A percentile compares a stretch with the other conserved stretches of the same genome.
Conservation (phyloP, 768 basidiomycete genomes). For the Chalciporus pseudorubinellus region DNA sequence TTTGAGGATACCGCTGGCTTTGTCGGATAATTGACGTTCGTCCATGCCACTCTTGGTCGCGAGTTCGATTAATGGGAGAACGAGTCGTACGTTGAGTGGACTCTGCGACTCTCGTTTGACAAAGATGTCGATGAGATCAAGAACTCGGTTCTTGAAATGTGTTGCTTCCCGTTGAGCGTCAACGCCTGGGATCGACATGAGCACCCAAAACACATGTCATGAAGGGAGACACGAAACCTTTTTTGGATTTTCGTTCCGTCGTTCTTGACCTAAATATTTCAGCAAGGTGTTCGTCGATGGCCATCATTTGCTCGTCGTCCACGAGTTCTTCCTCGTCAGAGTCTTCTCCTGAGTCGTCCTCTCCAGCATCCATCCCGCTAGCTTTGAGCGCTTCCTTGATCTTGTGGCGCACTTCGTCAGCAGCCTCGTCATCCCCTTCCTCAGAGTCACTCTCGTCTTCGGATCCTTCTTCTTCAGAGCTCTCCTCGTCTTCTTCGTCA, state of each 20-base stretch:
- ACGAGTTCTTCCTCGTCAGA: slow-evolving; percentile 60
- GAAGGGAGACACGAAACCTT: slow-evolving; percentile 47
- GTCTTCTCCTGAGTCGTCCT: slow-evolving; percentile 52
- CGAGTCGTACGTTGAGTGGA: slow-evolving; percentile 59
- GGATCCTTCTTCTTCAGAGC: slow-evolving; percentile 30
- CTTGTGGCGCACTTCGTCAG: slow-evolving; percentile 59
- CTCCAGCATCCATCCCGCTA: slow-evolving; percentile 55
- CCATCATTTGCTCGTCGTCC: slow-evolving; percentile 99
- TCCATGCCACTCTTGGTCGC: slow-evolving; percentile 63
- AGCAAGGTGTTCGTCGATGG: slow-evolving; percentile 88
- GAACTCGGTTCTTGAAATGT: slow-evolving; percentile 93
- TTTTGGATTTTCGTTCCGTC: slow-evolving; percentile 57
- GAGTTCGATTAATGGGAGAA: slow-evolving; percentile 77
- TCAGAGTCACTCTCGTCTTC: slow-evolving; percentile 39
- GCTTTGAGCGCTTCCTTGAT: slow-evolving; percentile 61
- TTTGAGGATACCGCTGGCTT: slow-evolving; percentile 77
- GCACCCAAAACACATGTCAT: not conserved
- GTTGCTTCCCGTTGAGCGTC: slow-evolving; percentile 84
- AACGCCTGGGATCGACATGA: slow-evolving; percentile 39
- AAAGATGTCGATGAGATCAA: slow-evolving; percentile 91
- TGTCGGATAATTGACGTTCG: slow-evolving; percentile 87
- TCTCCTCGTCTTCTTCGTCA: slow-evolving; percentile 32
- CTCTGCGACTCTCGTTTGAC: slow-evolving; percentile 76
- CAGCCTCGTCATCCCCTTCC: slow-evolving; percentile 48
- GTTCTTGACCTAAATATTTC: slow-evolving; percentile 75